phyloP scores from a whole-genome alignment of 179 eudicot species.

The Beta lomatogona region DNA sequence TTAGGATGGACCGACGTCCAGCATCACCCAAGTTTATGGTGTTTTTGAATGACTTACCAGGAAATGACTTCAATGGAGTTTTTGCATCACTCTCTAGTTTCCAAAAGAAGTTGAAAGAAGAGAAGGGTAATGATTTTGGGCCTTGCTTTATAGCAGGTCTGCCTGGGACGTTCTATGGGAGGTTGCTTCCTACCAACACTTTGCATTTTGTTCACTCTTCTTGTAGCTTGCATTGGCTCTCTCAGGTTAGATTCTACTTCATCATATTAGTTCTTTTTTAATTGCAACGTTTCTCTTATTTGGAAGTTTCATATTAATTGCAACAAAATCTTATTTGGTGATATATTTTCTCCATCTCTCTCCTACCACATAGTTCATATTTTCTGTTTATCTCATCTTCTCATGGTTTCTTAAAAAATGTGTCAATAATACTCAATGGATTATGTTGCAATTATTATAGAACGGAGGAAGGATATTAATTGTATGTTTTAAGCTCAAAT shows the following conservation, averaged over 20 bases:
- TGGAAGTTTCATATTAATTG: too few species aligned
- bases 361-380: too few species aligned
- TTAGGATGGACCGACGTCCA: background rate
- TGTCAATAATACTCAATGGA: too few species aligned
- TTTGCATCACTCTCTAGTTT: slow-evolving; percentile 29
- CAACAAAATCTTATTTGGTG: too few species aligned
- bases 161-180: slow-evolving; percentile 46
- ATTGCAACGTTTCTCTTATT: too few species aligned
- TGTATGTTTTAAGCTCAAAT: too few species aligned
- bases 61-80: slow-evolving; percentile 61
- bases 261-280: too few species aligned
- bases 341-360: too few species aligned
- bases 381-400: too few species aligned
- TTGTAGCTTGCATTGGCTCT: slow-evolving; percentile 48
- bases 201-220: slow-evolving; percentile 50
- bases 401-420: too few species aligned
- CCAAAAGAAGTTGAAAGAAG: slow-evolving; percentile 21
- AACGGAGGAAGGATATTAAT: too few species aligned
- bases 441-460: too few species aligned
- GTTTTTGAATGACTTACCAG: slow-evolving; percentile 58
- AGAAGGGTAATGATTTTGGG: slow-evolving; percentile 30
- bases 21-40: slow-evolving; percentile 42
- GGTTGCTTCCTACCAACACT: slow-evolving; percentile 36
- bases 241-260: slow-evolving; percentile 37
- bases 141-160: slow-evolving; percentile 38